A percentile compares a stretch with the other conserved stretches of the same genome.
Evolutionary conservation across 2,329 filamentous ascomycete species (phyloP).

Genomic region (Coleophoma eucalyptorum): DNA sequence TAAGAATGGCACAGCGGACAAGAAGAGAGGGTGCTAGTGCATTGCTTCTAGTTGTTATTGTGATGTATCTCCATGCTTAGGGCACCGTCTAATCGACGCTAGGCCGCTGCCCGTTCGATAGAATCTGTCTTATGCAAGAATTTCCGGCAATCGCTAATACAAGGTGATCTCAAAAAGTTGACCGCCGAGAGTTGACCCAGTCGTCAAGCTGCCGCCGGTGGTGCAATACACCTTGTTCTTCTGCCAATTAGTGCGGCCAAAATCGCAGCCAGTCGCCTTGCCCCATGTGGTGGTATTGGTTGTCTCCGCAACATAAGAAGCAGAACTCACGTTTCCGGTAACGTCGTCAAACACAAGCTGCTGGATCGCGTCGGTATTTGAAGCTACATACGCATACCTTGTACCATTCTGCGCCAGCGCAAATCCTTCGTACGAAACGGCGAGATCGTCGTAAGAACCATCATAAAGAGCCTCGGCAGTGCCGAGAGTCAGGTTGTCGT

Average conservation of each 20-base stretch:
- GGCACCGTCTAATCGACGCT: no score
- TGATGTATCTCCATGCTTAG: no score
- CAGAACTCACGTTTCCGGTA: not conserved
- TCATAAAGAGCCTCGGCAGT: not conserved
- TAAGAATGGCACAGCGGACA: no score
- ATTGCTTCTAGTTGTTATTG: no score
- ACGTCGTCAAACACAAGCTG: not conserved
- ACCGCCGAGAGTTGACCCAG: no score
- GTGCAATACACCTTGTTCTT: not conserved
- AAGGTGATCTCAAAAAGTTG: no score
- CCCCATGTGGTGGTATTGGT: not conserved
- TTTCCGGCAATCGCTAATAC: no score
- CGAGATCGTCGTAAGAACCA: not conserved
- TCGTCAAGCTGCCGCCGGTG: constrained; percentile 4
- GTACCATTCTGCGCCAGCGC: not conserved
- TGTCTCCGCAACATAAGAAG: not conserved
- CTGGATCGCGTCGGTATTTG: not conserved
- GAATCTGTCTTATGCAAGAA: no score
- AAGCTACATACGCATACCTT: not conserved
- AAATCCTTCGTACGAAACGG: not conserved
- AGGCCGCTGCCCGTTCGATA: no score
- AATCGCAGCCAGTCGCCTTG: not conserved
- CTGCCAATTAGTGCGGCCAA: not conserved
- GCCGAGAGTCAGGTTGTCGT: not conserved
- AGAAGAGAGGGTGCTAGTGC: no score